A percentile compares a stretch with the other conserved stretches of the same genome.
Conservation (phyloP, 1,139 yeast genomes). For the Yamadazyma membranifaciens region DNA sequence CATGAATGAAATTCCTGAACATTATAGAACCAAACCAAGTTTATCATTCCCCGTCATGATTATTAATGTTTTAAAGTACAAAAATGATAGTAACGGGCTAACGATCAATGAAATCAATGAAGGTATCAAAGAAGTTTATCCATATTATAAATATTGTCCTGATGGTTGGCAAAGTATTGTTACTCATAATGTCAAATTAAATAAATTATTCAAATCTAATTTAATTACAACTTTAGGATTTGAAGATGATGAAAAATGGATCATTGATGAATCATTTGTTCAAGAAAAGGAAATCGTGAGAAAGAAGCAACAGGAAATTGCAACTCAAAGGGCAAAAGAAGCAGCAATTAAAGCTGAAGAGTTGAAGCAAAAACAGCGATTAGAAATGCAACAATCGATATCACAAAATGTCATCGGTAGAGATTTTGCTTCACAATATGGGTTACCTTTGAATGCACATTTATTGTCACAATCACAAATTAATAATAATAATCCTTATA, state of each 20-base stretch:
- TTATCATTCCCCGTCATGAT: slow-evolving; percentile 78
- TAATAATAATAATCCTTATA: slow-evolving; percentile 16
- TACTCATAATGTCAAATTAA: slow-evolving; percentile 80
- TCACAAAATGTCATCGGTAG: slow-evolving; percentile 28
- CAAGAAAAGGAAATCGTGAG: slow-evolving; percentile 77
- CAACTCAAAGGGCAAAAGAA: slow-evolving; percentile 56
- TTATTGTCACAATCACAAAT: slow-evolving; percentile 26
- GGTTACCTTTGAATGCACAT: slow-evolving; percentile 18
- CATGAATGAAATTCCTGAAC: slow-evolving; percentile 81
- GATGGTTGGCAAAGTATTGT: slow-evolving; percentile 98
- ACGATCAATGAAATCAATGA: slow-evolving; percentile 83
- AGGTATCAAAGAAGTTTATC: slow-evolving; percentile 82
- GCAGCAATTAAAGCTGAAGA: slow-evolving; percentile 56
- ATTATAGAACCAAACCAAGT: slow-evolving; percentile 79
- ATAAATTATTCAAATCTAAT: slow-evolving; percentile 78
- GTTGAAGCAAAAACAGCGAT: slow-evolving; percentile 39
- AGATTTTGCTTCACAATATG: slow-evolving; percentile 26
- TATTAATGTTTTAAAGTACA: slow-evolving; percentile 70
- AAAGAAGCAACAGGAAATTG: slow-evolving; percentile 64
- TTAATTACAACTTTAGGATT: neutral
- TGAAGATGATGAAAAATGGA: slow-evolving; percentile 79
- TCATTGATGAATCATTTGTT: slow-evolving; percentile 78
- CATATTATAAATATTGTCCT: slow-evolving; percentile 88
- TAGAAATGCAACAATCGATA: slow-evolving; percentile 30
- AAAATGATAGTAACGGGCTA: slow-evolving; percentile 66